A percentile compares a stretch with the other conserved stretches of the same genome.
These are phyloP conservation scores for Umbelopsis isabellina DNA, from an alignment of 192 early-diverging fungal species.

Conservation along the genomic window DNA sequence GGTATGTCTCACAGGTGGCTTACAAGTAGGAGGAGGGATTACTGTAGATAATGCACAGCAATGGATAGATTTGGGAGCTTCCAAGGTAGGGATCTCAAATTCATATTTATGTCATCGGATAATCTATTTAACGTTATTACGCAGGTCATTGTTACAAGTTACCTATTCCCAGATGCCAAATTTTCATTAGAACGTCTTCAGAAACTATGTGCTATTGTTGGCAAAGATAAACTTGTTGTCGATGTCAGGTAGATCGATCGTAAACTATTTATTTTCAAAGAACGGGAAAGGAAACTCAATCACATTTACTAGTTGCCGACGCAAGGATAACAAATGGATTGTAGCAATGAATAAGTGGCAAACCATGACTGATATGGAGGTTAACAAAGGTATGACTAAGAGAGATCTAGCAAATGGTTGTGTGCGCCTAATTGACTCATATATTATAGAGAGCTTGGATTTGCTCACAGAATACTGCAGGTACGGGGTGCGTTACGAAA, in stretches of 20 bases:
- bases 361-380: constrained; percentile 85
- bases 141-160: constrained; percentile 93
- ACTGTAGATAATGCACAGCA: constrained; percentile 79
- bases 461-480: constrained; percentile 66
- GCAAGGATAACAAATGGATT: constrained; percentile 73
- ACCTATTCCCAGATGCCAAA: constrained; percentile 82
- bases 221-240: constrained; percentile 75
- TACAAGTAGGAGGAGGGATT: constrained; percentile 97
- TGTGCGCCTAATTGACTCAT: constrained; percentile 17
- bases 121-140: background rate
- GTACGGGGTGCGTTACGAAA: constrained; percentile 27
- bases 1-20: constrained; percentile 37
- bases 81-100: constrained; percentile 58
- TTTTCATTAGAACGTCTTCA: constrained; percentile 72
- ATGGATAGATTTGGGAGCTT: constrained; percentile 88
- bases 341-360: constrained; percentile 99
- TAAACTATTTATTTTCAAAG: background rate
- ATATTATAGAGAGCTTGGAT: constrained; percentile 49
- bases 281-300: background rate
- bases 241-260: constrained; percentile 66
- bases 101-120: background rate
- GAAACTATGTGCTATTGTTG: constrained; percentile 54
- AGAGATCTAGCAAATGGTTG: constrained; percentile 25
- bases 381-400: constrained; percentile 61
- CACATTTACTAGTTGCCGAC: constrained; percentile 67